phyloP scores from a whole-genome alignment of 768 basidiomycete genomes.

The Erythrobasidium yunnanense region DNA sequence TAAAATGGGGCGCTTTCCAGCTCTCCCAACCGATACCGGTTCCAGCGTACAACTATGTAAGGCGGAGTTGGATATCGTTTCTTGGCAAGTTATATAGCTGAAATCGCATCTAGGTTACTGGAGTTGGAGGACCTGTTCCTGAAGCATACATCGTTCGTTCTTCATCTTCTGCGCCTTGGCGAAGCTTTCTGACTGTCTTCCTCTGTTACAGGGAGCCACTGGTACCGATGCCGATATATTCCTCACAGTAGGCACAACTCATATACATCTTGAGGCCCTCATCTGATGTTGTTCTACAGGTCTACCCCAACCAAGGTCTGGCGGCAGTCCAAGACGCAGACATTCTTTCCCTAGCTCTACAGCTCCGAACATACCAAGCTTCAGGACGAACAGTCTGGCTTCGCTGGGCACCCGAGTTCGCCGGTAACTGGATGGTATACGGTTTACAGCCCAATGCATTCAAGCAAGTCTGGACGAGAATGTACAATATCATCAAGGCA shows the following conservation, averaged over 20 bases:
- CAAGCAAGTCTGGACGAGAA: slow-evolving; percentile 27
- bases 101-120: too few relatives aligned
- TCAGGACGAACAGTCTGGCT: slow-evolving; percentile 36
- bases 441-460: slow-evolving; percentile 35
- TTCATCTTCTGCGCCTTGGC: too few relatives aligned
- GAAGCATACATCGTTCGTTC: slow-evolving; percentile 14
- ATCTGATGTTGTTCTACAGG: too few relatives aligned
- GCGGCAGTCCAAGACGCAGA: slow-evolving; percentile 32
- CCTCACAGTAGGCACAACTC: too few relatives aligned
- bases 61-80: background rate
- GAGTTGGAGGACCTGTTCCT: slow-evolving; percentile 11
- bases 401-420: slow-evolving; percentile 39
- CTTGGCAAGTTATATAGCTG: too few relatives aligned
- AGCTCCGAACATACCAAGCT: slow-evolving; percentile 29
- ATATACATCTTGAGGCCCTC: too few relatives aligned
- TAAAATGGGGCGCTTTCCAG: slow-evolving; percentile 23
- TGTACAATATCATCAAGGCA: slow-evolving; percentile 35
- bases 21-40: slow-evolving; percentile 27
- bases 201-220: background rate
- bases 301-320: slow-evolving; percentile 36
- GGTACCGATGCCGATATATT: slow-evolving; percentile 28
- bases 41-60: slow-evolving; percentile 26
- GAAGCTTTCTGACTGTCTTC: too few relatives aligned
- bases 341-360: slow-evolving; percentile 34
- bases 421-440: slow-evolving; percentile 34